Evolutionary conservation across 2,329 filamentous ascomycete genomes (phyloP), one percentile per base, ranked within the genome.

Genomic region (Aspergillus sp.): DNA sequence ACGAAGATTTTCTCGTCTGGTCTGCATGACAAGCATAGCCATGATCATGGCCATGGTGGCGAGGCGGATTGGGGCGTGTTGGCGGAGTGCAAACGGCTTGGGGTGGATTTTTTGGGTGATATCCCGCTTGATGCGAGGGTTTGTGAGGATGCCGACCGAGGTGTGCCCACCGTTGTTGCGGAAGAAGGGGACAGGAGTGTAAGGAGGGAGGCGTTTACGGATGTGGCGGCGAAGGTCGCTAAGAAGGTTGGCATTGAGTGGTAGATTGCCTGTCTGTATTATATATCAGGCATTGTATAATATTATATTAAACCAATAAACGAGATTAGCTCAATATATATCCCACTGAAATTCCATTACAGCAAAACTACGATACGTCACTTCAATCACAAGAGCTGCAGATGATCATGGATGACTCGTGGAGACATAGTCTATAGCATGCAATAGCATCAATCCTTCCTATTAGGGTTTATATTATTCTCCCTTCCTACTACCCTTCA

Each of bases 131-230:
- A 98, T 73, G 87, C 90, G 4, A 86, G 81, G 51, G 96, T 98
- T 21, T 96, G 92, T 58, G 89, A 91, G 56, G 91, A 97, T 74
- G 91, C 90, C 1, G 91, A 96, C 73, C 80, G 84, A 19, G 95
- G 95, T 1, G 91, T 89, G 73, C 95, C 95, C 4, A 97, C 93
- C 1, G 90, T 98, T 0, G 91, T 96, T 2, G 85, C 91, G 1
- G 91, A 96, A 73, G 91, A 93, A 7, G 81, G 64, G 31, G 69
- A 71, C 21, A 72, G 86, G 1, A 92, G 91, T 65, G 82, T 84
- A 33, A 85, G 90, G 64, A 88, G 90, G 0, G 77, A 81, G 53
- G 86, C 87, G 1, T 99, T 97, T 71, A 76, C 88, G 57, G 78
- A 81, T 17, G 87, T 96, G 70, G 90, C 90, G 1, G 78, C 82